Evolutionary conservation across 345 rosid species (phyloP).

Genomic region (Corchorus olitorius): DNA sequence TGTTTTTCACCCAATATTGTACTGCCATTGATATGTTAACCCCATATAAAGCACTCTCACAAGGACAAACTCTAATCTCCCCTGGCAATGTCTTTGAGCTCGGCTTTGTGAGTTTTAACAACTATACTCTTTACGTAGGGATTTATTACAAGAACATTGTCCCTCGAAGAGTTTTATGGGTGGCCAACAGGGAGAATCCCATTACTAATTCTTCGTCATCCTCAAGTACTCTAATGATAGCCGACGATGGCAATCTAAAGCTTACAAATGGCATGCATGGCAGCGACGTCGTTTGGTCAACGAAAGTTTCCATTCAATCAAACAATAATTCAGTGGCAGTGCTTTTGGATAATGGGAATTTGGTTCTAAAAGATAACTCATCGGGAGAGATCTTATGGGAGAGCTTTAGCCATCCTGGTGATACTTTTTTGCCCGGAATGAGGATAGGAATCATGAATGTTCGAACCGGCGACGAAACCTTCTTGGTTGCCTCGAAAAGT

Average conservation of each 20-base stretch:
- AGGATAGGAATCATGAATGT: slow-evolving; percentile 14
- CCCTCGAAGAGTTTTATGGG: not conserved
- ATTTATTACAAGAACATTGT: not conserved
- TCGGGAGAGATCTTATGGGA: slow-evolving; percentile 17
- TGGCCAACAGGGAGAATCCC: slow-evolving; percentile 8
- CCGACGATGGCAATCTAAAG: slow-evolving; percentile 25
- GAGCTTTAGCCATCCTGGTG: slow-evolving; percentile 30
- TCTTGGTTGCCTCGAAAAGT: slow-evolving; percentile 27
- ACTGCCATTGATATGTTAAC: slow-evolving; percentile 4
- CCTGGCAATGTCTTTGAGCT: slow-evolving; percentile 6
- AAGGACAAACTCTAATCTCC: slow-evolving; percentile 34
- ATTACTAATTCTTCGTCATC: slow-evolving; percentile 15
- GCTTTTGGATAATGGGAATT: slow-evolving; percentile 27
- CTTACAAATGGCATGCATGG: slow-evolving; percentile 7
- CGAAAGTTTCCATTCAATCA: not conserved
- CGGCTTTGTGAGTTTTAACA: not conserved
- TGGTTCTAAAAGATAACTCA: slow-evolving; percentile 23
- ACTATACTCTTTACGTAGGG: not conserved
- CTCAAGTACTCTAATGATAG: slow-evolving; percentile 16
- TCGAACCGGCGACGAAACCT: not conserved
- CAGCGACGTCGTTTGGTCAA: slow-evolving; percentile 24
- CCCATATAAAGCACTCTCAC: not conserved
- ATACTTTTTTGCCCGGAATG: slow-evolving; percentile 32
- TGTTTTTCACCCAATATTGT: not conserved
- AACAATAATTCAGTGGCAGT: slow-evolving; percentile 10